phyloP scores from a whole-genome alignment of 768 basidiomycete genomes.

The Trametes maxima region DNA sequence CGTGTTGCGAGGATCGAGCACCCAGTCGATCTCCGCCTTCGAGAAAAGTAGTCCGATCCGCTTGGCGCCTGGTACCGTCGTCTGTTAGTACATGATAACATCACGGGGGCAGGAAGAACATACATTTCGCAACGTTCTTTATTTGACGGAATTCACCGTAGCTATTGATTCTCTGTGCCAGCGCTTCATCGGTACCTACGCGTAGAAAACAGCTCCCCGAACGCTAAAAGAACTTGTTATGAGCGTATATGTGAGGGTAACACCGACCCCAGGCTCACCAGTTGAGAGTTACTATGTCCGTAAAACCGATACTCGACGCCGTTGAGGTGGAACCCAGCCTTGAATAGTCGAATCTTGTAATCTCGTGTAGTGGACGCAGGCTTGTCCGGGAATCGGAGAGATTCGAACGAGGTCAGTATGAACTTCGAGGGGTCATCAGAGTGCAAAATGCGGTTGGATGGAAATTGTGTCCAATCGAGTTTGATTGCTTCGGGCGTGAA shows the following conservation, averaged over 20 bases:
- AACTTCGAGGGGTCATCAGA: constrained; percentile 60
- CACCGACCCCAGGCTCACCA: constrained; percentile 41
- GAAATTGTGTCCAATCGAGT: constrained; percentile 51
- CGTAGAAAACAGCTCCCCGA: constrained; percentile 66
- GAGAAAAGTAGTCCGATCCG: constrained; percentile 70
- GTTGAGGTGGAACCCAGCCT: constrained; percentile 58
- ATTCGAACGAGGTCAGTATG: constrained; percentile 54
- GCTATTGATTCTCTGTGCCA: constrained; percentile 58
- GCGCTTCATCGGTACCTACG: constrained; percentile 54
- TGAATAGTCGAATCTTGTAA: constrained; percentile 58
- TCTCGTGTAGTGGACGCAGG: constrained; percentile 51
- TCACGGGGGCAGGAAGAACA: constrained; percentile 18
- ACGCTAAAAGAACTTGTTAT: constrained; percentile 40
- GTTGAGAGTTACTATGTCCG: constrained; percentile 70
- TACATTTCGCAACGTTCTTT: constrained; percentile 67
- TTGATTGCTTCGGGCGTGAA: constrained; percentile 54
- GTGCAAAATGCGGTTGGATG: constrained; percentile 60
- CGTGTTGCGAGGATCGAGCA: constrained; percentile 49
- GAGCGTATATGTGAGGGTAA: neutral
- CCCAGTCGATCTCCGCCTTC: constrained; percentile 59
- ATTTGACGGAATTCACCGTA: constrained; percentile 62
- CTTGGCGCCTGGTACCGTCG: constrained; percentile 54
- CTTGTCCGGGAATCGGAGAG: constrained; percentile 56
- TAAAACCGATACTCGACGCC: constrained; percentile 66
- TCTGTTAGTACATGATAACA: neutral